These are phyloP conservation scores for Daldinia concentrica DNA, from an alignment of 495 filamentous ascomycete species.

Conservation along the genomic window DNA sequence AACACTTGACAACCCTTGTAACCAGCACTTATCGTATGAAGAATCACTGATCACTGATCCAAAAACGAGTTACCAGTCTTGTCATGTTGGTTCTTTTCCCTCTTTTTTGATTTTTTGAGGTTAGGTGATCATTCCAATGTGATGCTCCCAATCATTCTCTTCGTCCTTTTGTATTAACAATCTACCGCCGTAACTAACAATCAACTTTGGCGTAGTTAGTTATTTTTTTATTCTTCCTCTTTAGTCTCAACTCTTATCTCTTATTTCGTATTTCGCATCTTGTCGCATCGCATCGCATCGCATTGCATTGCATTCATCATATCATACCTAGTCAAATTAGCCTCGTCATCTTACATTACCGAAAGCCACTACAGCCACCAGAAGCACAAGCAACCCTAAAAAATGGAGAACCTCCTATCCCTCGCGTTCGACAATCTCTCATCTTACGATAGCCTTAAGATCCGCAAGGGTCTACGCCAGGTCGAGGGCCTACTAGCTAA, in stretches of 20 bases:
- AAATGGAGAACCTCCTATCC: conserved; percentile 91
- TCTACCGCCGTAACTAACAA: conserved; percentile 16
- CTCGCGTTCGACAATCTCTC: conserved; percentile 97
- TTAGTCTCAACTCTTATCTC: background rate
- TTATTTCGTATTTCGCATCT: background rate
- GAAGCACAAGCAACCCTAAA: conserved; percentile 6
- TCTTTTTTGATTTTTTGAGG: conserved; percentile 14
- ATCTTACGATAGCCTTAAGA: conserved; percentile 86
- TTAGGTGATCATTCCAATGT: conserved; percentile 22
- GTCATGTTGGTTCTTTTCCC: background rate
- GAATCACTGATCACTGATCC: conserved; percentile 11
- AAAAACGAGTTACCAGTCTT: conserved; percentile 5
- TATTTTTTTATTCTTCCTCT: conserved; percentile 39
- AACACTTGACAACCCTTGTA: conserved; percentile 25
- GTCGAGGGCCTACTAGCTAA: conserved; percentile 96
- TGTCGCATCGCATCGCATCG: conserved; percentile 15
- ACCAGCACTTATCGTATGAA: conserved; percentile 23
- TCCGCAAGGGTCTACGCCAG: conserved; percentile 92
- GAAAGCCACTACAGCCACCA: conserved; percentile 5
- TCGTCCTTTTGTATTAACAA: conserved; percentile 51
- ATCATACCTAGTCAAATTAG: background rate
- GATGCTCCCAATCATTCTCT: conserved; percentile 41
- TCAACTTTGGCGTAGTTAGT: conserved; percentile 17
- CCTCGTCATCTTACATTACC: background rate
- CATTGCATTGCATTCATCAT: background rate